Percentiles rank a stretch among this genome's conserved stretches.
Conservation (phyloP, 2,329 filamentous ascomycete genomes). For the Penicillium sp. region DNA sequence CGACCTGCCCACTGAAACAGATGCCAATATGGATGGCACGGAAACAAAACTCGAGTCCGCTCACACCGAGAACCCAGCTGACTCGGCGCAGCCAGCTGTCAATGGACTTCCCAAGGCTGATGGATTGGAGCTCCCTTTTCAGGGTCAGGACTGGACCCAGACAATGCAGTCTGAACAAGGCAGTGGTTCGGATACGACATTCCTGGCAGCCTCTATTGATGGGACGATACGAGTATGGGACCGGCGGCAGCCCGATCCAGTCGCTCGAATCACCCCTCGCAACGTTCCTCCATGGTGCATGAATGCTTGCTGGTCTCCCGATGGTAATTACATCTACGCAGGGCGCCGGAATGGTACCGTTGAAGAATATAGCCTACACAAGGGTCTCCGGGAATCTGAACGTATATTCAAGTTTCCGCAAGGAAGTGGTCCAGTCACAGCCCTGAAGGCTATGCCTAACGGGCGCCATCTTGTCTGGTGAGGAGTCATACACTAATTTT, state of each 20-base stretch:
- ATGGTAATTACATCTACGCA: conserved; percentile 93
- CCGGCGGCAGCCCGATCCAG: conserved; percentile 65
- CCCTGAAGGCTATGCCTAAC: conserved; percentile 86
- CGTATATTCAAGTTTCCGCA: conserved; percentile 82
- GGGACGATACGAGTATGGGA: conserved; percentile 51
- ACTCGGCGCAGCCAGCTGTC: conserved; percentile 28
- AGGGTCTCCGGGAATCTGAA: conserved; percentile 69
- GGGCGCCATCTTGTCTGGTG: conserved; percentile 85
- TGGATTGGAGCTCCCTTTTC: conserved; percentile 32
- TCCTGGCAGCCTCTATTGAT: conserved; percentile 68
- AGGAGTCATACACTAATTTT: conserved; percentile 21
- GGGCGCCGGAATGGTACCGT: conserved; percentile 88
- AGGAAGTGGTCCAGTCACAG: conserved; percentile 85
- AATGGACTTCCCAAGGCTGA: conserved; percentile 47
- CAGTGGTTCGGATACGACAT: conserved; percentile 66
- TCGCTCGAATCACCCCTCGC: conserved; percentile 73
- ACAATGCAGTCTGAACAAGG: conserved; percentile 40
- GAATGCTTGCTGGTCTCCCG: conserved; percentile 92
- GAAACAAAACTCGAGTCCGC: conserved; percentile 19
- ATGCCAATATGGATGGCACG: conserved; percentile 4
- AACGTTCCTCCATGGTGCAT: conserved; percentile 94
- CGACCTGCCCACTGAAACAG: conserved; percentile 8
- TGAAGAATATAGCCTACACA: conserved; percentile 88
- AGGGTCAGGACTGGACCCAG: conserved; percentile 26
- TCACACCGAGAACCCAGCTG: conserved; percentile 23